phyloP scores from a whole-genome alignment of 1,284 basidiomycete species.

The Sparassis latifolia region DNA sequence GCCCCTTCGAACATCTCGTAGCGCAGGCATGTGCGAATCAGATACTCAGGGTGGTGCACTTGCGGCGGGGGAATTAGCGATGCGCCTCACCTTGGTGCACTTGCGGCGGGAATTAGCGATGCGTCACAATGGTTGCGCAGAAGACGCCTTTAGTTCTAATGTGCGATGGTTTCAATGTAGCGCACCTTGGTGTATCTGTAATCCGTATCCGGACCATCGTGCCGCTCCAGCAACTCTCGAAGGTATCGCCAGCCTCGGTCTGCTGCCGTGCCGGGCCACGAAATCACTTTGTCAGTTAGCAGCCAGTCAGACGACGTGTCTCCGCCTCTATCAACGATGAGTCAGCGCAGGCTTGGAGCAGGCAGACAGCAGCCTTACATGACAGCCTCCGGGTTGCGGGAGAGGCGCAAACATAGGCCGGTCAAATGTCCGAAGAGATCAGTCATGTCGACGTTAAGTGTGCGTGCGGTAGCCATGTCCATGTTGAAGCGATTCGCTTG shows the following conservation, averaged over 20 bases:
- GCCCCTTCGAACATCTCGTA: conserved; percentile 80
- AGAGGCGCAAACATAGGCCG: conserved; percentile 71
- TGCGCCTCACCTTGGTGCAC: conserved; percentile 45
- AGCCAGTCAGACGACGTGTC: conserved; percentile 70
- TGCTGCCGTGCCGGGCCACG: conserved; percentile 77
- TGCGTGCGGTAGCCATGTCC: conserved; percentile 75
- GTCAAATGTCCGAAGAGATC: conserved; percentile 80
- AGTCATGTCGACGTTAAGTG: conserved; percentile 80
- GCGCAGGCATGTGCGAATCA: conserved; percentile 68
- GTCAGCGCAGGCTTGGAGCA: conserved; percentile 1
- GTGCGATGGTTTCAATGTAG: conserved; percentile 72
- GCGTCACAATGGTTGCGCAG: too few species aligned
- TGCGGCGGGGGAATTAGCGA: conserved; percentile 21
- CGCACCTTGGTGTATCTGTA: conserved; percentile 70
- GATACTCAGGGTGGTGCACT: conserved; percentile 71
- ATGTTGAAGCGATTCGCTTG: conserved; percentile 77
- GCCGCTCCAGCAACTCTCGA: conserved; percentile 68
- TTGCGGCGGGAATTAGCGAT: conserved; percentile 28
- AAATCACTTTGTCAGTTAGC: conserved; percentile 70
- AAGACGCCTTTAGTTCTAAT: too few species aligned
- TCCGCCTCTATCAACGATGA: conserved; percentile 41
- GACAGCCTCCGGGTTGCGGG: conserved; percentile 48
- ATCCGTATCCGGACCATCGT: conserved; percentile 72
- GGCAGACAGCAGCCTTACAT: conserved; percentile 33
- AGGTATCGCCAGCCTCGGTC: conserved; percentile 89